These are phyloP conservation scores for Diplodia sapinea DNA, from an alignment of 2,329 filamentous ascomycete species.

Conservation along the genomic window DNA sequence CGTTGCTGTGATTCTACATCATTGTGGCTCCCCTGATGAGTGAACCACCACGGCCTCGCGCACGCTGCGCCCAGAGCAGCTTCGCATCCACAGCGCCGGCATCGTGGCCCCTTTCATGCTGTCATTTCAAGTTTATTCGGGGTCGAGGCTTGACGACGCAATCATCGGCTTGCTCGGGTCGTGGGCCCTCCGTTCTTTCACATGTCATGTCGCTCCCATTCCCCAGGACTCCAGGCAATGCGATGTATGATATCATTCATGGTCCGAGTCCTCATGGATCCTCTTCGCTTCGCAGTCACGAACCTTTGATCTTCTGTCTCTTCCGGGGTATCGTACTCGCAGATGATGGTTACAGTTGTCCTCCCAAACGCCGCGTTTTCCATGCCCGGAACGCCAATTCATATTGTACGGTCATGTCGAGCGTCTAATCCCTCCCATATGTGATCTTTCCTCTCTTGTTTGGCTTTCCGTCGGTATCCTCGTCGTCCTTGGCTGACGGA, in stretches of 20 bases:
- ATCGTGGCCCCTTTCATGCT: conserved; percentile 26
- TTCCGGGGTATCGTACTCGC: conserved; percentile 28
- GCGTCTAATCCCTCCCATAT: conserved; percentile 51
- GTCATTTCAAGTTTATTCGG: conserved; percentile 17
- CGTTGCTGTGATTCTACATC: conserved; percentile 25
- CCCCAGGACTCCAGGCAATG: conserved; percentile 21
- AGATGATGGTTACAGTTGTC: conserved; percentile 18
- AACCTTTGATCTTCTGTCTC: conserved; percentile 13
- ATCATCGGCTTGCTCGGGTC: not conserved
- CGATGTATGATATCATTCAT: conserved; percentile 16
- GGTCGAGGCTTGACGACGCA: not conserved
- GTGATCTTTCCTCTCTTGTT: conserved; percentile 57
- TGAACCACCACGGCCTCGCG: conserved; percentile 12
- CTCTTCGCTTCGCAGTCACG: conserved; percentile 21
- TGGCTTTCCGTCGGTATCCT: conserved; percentile 54
- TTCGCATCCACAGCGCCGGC: conserved; percentile 11
- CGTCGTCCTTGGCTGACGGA: conserved; percentile 51
- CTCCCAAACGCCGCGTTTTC: conserved; percentile 25
- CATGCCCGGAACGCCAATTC: conserved; percentile 16
- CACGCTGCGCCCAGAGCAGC: conserved; percentile 15
- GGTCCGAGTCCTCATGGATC: conserved; percentile 14
- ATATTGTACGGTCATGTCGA: conserved; percentile 7
- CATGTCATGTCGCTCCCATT: conserved; percentile 19
- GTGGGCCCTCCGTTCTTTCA: conserved; percentile 3
- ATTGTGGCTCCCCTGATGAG: conserved; percentile 26